Conservation (phyloP, 2,329 filamentous ascomycete species). For the Knufia petricola region DNA sequence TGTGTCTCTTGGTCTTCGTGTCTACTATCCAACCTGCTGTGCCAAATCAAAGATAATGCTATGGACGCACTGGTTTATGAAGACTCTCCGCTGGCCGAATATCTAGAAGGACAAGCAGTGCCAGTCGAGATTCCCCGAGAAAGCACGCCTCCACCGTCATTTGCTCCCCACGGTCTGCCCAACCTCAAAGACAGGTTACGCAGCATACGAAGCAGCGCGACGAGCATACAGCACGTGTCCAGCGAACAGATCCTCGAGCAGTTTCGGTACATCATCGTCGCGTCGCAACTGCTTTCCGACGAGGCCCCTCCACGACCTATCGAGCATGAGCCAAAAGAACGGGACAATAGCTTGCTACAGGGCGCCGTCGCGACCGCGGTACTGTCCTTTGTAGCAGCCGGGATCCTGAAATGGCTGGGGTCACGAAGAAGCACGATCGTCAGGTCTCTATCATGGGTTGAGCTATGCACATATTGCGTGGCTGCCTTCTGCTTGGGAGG, state of each 20-base stretch:
- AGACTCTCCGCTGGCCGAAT: conserved; percentile 77
- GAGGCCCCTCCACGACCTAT: conserved; percentile 40
- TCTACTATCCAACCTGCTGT: neutral
- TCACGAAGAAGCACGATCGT: conserved; percentile 43
- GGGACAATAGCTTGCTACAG: conserved; percentile 41
- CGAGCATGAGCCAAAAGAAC: conserved; percentile 28
- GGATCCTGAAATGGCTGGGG: conserved; percentile 61
- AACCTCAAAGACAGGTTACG: conserved; percentile 15
- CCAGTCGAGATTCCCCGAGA: conserved; percentile 29
- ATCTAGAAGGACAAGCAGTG: conserved; percentile 66
- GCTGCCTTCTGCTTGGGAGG: conserved; percentile 22
- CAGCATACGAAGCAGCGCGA: conserved; percentile 15
- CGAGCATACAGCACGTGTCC: conserved; percentile 15
- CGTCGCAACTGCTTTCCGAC: conserved; percentile 75
- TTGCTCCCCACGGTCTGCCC: conserved; percentile 35
- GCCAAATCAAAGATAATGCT: conserved; percentile 22
- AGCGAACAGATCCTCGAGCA: conserved; percentile 76
- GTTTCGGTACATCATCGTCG: conserved; percentile 87
- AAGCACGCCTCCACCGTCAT: conserved; percentile 33
- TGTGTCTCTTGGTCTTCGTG: neutral
- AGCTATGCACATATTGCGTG: conserved; percentile 32
- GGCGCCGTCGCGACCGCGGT: conserved; percentile 57
- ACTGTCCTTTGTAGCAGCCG: conserved; percentile 52
- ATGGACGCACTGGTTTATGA: conserved; percentile 88
- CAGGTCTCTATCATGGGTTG: conserved; percentile 32